Evolutionary conservation across 164 flowering plant genomes (phyloP), one percentile per base, ranked within the genome.

Genomic region (Vitis rupestris): DNA sequence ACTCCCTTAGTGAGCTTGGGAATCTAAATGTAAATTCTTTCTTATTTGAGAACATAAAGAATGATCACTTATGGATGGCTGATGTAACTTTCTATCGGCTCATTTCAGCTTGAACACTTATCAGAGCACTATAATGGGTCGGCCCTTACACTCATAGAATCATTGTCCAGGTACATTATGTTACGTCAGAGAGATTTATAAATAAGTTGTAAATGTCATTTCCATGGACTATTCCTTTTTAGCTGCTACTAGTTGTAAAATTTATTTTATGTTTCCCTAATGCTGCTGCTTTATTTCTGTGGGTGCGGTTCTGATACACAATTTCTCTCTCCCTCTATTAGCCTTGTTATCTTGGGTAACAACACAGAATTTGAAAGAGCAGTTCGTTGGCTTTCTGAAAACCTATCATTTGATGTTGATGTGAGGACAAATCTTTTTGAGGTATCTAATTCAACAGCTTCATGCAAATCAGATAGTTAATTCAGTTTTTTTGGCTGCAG

Each of bases 1-100:
- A 96, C 78, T 96, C 99, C 47, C 90, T 96, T n/a, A 83, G 95
- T 66, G 97, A 96, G 82, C 95, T 96, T 61, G 99, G 99, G 69
- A 96, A 96, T 83, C 76, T 96, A 74, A 91, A 86, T 84, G 99
- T 91, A 57, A 73, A 29, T 37, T 55, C 29, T 31, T 57, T 68
- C 17, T 63, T 49, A 17, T 9, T 17, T 61, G 61, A 10, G 27
- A 64, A 48, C 13, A 6, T 37, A 37, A 37, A 37, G 44, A 37
- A 37, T 37, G 44, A 3, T 37, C 44, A 37, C 27, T 23, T 37
- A 37, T 37, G 6, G 44, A 37, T 37, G 50, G 44, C 51, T n/a
- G 10, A 16, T 23, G 10, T 62, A 48, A 68, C 30, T 55, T 10
- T 53, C 4, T 66, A 44, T 63, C 66, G 3, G 66, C 58, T 71